Conservation (phyloP, 1,139 yeast species). For the Taphrina confusa region DNA sequence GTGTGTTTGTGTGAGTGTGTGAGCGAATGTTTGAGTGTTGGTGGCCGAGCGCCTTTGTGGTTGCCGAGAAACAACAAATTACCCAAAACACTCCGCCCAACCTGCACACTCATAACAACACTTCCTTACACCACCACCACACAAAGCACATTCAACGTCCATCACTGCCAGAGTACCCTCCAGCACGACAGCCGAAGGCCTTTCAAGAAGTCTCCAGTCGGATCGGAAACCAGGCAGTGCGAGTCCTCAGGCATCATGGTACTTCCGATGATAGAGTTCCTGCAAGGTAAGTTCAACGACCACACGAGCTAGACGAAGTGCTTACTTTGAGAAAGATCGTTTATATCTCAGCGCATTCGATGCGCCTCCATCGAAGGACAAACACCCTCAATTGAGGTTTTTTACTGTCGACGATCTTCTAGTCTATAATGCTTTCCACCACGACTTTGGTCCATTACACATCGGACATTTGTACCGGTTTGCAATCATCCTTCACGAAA, state of each 20-base stretch:
- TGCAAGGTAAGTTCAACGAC: slow-evolving; percentile 36
- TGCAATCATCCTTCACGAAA: slow-evolving; percentile 90
- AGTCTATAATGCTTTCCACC: slow-evolving; percentile 88
- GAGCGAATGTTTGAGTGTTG: too few relatives aligned
- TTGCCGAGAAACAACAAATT: slow-evolving; percentile 14
- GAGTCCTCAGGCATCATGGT: slow-evolving; percentile 19
- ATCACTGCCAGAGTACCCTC: neutral
- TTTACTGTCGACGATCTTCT: slow-evolving; percentile 91
- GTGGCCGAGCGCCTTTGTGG: neutral
- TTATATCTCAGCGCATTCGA: slow-evolving; percentile 91
- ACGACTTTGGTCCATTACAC: slow-evolving; percentile 94
- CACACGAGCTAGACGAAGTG: neutral
- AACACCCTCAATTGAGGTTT: slow-evolving; percentile 57
- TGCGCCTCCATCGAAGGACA: slow-evolving; percentile 69
- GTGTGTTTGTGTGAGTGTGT: too few relatives aligned
- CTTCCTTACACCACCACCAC: neutral
- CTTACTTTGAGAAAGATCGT: slow-evolving; percentile 61
- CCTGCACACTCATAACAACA: slow-evolving; percentile 10
- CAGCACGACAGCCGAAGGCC: too few relatives aligned
- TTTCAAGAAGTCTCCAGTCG: too few relatives aligned
- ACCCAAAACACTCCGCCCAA: slow-evolving; percentile 6
- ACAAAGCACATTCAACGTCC: neutral
- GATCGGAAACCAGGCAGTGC: too few relatives aligned
- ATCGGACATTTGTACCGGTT: slow-evolving; percentile 90
- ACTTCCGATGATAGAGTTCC: slow-evolving; percentile 37